Base-by-base conservation (phyloP, 2,329 filamentous ascomycete species). In the Curvularia sp. region DNA sequence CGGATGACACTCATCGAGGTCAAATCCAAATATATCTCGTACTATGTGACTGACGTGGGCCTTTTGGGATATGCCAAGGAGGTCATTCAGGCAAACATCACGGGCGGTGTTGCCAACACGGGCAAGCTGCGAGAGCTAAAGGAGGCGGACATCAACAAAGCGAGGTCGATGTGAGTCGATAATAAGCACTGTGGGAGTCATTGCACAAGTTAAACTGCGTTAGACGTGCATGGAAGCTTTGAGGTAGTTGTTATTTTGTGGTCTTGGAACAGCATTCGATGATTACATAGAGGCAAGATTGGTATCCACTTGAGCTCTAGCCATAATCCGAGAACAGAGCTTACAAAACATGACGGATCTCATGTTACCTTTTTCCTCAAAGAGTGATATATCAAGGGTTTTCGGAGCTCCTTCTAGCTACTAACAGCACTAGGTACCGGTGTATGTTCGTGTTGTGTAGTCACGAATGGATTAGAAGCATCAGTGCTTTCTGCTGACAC, bases 51-150 rank as follows among this genome's bases (percentile, higher is more conserved):
- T n/a, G 66, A 75, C 10, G 71, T 75, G 4, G 69, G 70, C 1
- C 52, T 69, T 9, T 50, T 79, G 18, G 78, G 78, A 0, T 78
- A 77, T 44, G 51, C 75, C 18, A 79, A 79, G 67, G 78, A 80
- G 67, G 74, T 80, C 24, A 73, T 69, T 6, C 62, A 63, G 12
- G 77, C 78, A 4, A 76, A 74, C 1, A 49, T 78, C 5, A 79
- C 75, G 8, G 78, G 78, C 1, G 64, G 72, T 38, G 74, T 80
- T 26, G 78, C 78, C 13, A 70, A 78, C 48, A 79, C 76, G 1
- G 78, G 78, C 1, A 68, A 73, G 24, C 65, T 85, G 49, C 77
- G 80, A 69, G 75, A 80, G 48, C 60, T 85, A 55, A 84, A 84
- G 69, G 78, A 82, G 67, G 74, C 73, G 33, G 83, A 85, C 63